Evolutionary conservation across 768 basidiomycete genomes (phyloP).

Genomic region (Leccinum sublutescens): DNA sequence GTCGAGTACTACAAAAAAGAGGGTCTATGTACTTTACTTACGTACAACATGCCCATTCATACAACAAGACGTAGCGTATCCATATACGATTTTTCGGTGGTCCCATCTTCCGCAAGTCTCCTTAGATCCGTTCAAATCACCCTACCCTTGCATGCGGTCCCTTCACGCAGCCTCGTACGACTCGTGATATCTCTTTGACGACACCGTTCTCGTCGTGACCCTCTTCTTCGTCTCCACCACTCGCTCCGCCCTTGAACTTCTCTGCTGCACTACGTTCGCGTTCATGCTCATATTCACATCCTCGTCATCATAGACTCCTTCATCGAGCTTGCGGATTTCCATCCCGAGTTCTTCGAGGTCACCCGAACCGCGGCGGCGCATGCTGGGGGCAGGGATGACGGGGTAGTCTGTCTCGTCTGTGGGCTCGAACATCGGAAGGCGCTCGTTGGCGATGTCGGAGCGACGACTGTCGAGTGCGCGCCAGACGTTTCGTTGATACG

Average conservation of each 20-base stretch:
- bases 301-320: slow-evolving; percentile 48
- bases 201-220: slow-evolving; percentile 43
- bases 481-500: background rate
- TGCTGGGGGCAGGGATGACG: slow-evolving; percentile 62
- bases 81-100: background rate
- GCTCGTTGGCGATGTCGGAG: slow-evolving; percentile 72
- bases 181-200: slow-evolving; percentile 59
- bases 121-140: slow-evolving; percentile 5
- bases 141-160: background rate
- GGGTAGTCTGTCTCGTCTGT: slow-evolving; percentile 32
- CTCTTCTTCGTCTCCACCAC: slow-evolving; percentile 59
- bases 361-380: slow-evolving; percentile 45
- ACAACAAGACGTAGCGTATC: background rate
- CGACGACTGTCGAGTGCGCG: slow-evolving; percentile 49
- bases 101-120: background rate
- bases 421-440: slow-evolving; percentile 58
- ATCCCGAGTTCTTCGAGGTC: slow-evolving; percentile 49
- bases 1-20: background rate
- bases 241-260: slow-evolving; percentile 42
- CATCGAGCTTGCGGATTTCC: slow-evolving; percentile 66
- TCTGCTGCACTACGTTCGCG: background rate
- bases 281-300: background rate
- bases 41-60: background rate
- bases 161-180: slow-evolving; percentile 1
- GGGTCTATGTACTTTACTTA: slow-evolving; percentile 5